Conservation (phyloP, 2,329 filamentous ascomycete genomes). For the Helotiales sp. region DNA sequence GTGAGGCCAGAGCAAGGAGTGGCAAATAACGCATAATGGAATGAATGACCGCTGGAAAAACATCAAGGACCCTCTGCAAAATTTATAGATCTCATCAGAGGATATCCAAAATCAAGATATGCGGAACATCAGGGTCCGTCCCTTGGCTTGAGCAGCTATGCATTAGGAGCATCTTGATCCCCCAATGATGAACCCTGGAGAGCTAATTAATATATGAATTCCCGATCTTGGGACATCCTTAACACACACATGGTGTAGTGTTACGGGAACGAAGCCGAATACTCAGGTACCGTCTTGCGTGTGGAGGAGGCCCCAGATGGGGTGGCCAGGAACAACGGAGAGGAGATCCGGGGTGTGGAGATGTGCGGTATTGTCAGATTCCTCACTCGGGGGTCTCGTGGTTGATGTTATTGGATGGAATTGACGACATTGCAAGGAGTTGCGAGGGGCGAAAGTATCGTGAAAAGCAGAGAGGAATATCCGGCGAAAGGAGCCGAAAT, state of each 20-base stretch:
- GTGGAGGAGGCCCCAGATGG: not conserved
- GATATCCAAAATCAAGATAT: not conserved
- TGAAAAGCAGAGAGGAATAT: not conserved
- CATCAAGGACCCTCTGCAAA: not conserved
- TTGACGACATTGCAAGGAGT: not conserved
- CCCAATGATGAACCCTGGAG: not conserved
- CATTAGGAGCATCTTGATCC: not conserved
- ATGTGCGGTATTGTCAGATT: not conserved
- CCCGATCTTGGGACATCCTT: not conserved
- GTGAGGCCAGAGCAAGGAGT: conserved; percentile 3
- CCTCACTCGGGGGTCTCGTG: not conserved
- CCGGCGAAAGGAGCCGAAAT: not conserved
- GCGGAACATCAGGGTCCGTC: not conserved
- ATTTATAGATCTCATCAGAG: conserved; percentile 4
- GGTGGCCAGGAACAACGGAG: not conserved
- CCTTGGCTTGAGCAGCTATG: not conserved
- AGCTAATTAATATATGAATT: not conserved
- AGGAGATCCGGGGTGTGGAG: not conserved
- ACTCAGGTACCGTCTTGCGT: not conserved
- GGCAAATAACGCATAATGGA: conserved; percentile 14
- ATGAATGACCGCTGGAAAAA: not conserved
- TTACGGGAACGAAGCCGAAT: not conserved
- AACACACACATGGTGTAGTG: not conserved
- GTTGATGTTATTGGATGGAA: not conserved
- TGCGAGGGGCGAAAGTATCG: not conserved